Evolutionary conservation across 495 filamentous ascomycete genomes (phyloP).

Genomic region (Aspergillus baeticus): DNA sequence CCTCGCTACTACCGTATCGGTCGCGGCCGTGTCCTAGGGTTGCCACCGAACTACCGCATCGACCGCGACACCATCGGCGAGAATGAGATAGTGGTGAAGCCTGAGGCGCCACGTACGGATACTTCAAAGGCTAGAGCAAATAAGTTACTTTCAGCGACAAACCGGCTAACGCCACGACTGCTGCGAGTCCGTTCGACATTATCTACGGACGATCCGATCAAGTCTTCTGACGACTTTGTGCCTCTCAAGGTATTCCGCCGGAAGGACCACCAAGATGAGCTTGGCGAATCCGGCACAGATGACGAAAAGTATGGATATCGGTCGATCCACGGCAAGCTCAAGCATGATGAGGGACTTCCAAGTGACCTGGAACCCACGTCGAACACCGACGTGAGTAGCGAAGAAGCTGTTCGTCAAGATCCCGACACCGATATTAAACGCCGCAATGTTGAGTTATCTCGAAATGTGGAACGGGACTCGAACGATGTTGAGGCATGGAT

Average conservation of each 20-base stretch:
- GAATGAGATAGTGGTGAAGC: conserved; percentile 44
- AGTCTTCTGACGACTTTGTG: conserved; percentile 42
- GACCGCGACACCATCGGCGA: conserved; percentile 49
- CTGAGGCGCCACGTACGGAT: conserved; percentile 24
- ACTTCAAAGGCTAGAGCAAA: conserved; percentile 23
- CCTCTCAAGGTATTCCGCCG: conserved; percentile 29
- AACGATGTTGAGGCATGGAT: conserved; percentile 73
- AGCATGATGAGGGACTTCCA: conserved; percentile 44
- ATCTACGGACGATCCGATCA: conserved; percentile 23
- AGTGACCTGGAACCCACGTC: conserved; percentile 54
- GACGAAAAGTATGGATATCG: conserved; percentile 62
- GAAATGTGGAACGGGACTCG: conserved; percentile 59
- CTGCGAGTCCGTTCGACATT: conserved; percentile 25
- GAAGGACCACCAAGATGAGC: conserved; percentile 20
- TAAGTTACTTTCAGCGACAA: conserved; percentile 19
- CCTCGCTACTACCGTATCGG: conserved; percentile 61
- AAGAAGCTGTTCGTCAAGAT: conserved; percentile 31
- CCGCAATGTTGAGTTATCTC: conserved; percentile 57
- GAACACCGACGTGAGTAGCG: conserved; percentile 43
- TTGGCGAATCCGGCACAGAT: conserved; percentile 28
- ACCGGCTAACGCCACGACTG: conserved; percentile 17
- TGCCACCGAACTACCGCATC: conserved; percentile 46
- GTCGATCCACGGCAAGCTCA: conserved; percentile 67
- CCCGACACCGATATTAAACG: conserved; percentile 41
- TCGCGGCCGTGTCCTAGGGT: conserved; percentile 58